phyloP scores from a whole-genome alignment of 768 basidiomycete species.

The Tricholoma sp. region DNA sequence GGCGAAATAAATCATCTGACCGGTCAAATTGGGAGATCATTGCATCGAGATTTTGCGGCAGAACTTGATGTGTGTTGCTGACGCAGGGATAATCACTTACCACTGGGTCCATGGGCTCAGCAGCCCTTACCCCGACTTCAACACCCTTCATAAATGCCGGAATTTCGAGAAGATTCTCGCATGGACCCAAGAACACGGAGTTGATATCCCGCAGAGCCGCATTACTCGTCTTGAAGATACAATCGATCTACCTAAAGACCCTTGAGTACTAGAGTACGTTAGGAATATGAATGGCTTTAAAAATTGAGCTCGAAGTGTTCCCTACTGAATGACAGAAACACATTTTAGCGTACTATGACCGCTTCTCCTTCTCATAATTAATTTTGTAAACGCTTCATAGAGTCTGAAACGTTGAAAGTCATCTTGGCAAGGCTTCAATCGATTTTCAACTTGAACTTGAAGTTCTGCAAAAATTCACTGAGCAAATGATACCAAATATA shows the following conservation, averaged over 20 bases:
- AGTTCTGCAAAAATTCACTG: no score
- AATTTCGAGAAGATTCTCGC: neutral
- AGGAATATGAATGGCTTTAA: no score
- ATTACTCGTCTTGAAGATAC: neutral
- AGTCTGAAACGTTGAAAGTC: no score
- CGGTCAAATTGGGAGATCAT: neutral
- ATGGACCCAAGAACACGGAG: neutral
- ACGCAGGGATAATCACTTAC: neutral
- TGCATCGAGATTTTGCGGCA: neutral
- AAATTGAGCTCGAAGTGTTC: no score
- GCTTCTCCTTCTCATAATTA: no score
- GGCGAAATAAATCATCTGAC: neutral
- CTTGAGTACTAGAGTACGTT: no score
- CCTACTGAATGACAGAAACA: no score
- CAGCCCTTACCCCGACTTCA: neutral
- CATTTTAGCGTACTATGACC: no score
- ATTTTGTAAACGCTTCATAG: no score
- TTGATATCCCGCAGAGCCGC: neutral
- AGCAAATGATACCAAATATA: no score
- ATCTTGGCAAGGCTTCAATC: no score
- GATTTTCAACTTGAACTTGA: no score
- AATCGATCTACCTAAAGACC: neutral
- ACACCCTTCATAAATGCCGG: neutral
- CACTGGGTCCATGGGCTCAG: neutral
- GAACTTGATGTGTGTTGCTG: neutral